Conservation (phyloP, 2,329 filamentous ascomycete genomes). For the Rachicladosporium sp. region DNA sequence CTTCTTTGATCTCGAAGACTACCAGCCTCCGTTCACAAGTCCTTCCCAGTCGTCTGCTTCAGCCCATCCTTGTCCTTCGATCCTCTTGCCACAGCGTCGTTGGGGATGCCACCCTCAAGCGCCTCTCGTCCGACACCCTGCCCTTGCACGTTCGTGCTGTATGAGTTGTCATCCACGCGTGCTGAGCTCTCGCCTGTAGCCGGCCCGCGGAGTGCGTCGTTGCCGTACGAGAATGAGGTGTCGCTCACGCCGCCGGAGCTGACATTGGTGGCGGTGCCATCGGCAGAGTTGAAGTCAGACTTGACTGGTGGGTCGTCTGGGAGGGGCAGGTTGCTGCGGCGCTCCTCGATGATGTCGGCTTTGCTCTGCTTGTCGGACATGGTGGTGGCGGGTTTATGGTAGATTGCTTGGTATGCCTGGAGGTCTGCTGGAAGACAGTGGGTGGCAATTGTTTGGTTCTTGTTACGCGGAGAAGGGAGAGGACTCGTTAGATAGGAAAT, state of each 20-base stretch:
- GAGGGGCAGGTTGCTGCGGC: constrained; percentile 61
- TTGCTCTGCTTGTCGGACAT: constrained; percentile 36
- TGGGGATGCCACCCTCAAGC: constrained; percentile 44
- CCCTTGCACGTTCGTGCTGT: constrained; percentile 41
- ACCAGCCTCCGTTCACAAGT: too few relatives aligned
- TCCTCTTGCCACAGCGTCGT: constrained; percentile 45
- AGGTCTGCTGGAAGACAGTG: too few relatives aligned
- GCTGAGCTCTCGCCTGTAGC: constrained; percentile 43
- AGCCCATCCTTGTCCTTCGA: constrained; percentile 29
- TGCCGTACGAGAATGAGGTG: constrained; percentile 25
- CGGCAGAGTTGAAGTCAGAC: constrained; percentile 68
- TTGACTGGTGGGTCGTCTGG: constrained; percentile 64
- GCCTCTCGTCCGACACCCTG: constrained; percentile 49
- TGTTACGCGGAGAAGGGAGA: too few relatives aligned
- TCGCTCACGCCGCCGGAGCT: constrained; percentile 44
- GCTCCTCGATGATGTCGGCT: constrained; percentile 52
- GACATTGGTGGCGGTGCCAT: constrained; percentile 56
- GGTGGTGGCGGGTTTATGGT: constrained; percentile 5
- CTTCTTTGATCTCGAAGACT: too few relatives aligned
- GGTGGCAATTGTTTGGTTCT: too few relatives aligned
- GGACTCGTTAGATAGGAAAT: too few relatives aligned
- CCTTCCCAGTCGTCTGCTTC: constrained; percentile 28
- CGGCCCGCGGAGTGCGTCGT: constrained; percentile 33
- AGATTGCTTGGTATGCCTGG: background rate
- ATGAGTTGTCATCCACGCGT: constrained; percentile 37